Base-by-base conservation (phyloP, 2,329 filamentous ascomycete species). In the Exophiala sp. region DNA sequence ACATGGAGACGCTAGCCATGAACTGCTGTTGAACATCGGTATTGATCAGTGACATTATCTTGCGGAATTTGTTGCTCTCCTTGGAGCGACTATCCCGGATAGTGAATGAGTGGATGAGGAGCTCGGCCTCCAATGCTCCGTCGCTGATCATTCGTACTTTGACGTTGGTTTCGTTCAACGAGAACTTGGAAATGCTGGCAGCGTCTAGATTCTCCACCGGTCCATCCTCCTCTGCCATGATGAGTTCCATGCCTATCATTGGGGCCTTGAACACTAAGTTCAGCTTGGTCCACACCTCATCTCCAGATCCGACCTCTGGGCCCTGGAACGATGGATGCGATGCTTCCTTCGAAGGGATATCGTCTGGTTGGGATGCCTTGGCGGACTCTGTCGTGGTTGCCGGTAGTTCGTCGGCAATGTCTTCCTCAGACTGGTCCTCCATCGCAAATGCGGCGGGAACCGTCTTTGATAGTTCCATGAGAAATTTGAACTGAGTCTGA, bases 21-120 rank as follows among this genome's bases (percentile, higher is more conserved):
- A 98, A 90, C 62, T 99, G 94, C 66, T 97, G 90, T 39, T 82
- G 80, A 47, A 93, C 89, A 48, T 90, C 85, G 60, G 89, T 91
- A 68, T 96, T 97, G 63, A 90, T 89, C 48, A 95, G 83, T 1
- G 90, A 90, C 93, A 98, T 97, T 70, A 98, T 96, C 66, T 91
- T 94, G 43, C 89, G 82, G 76, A 94, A 99, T 65, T 95, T 96
- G 73, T 96, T 98, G 3, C 85, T 86, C 61, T 95, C 90, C 46
- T 81, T 80, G 3, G 82, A 83, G n/a, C 94, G 83, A 56, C 86
- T 96, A 66, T 99, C 93, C 48, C 87, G 81, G 58, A 97, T 95
- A 0, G 89, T 95, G 66, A 98, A 96, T 0, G 91, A 93, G 52
- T 93, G 85, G 13, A 98, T 89, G 29, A 95, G 77, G 5, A 98